Base-by-base conservation (phyloP, 768 basidiomycete genomes). In the Suillus alpinus region DNA sequence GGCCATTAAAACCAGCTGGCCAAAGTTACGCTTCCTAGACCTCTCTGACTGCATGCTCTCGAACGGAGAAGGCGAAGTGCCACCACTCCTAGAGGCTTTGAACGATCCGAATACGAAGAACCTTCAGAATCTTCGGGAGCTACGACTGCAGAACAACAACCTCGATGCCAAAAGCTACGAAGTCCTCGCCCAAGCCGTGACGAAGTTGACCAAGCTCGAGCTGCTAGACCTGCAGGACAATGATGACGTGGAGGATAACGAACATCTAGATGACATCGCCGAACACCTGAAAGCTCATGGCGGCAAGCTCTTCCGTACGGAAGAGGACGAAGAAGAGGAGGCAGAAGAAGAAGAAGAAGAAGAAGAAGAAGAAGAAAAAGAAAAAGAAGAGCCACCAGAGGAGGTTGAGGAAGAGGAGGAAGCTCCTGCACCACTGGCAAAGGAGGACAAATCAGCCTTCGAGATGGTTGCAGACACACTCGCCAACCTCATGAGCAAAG, bases 111-210 rank as follows among this genome's bases (percentile, higher is more conserved):
- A 91, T 73, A 39, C 53, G 36, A 39, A 55, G 16, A 39, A 23
- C 26, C 53, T 55, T 7, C 81, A 82, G 23, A 86, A 87, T 65
- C 78, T 98, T 46, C 83, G 87, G 66, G 83, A 81, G 9, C 80
- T 98, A 51, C 88, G 88, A 66, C 79, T 98, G 39, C 93, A 98
- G 76, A 97, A 95, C 71, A 94, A 95, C 72, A 95, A 98, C 67
- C 81, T 98, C 49, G 90, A 94, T 64, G 74, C 80, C 5, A 73
- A 81, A 49, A 81, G 92, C 10, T 88, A 93, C 61, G 76, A 80
- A 32, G 70, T 92, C 5, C 79, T 98, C 31, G 86, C 89, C 1
- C 72, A 81, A 23, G 87, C 84, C 1, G 84, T 98, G 59, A 77
- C 78, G 23, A 76, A 86, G 44, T 72, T 95, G 50, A 73, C 77